A percentile compares a stretch with the other conserved stretches of the same genome.
These are phyloP conservation scores for Nicotiana knightiana DNA, from an alignment of 257 asterid genomes.

Conservation along the genomic window DNA sequence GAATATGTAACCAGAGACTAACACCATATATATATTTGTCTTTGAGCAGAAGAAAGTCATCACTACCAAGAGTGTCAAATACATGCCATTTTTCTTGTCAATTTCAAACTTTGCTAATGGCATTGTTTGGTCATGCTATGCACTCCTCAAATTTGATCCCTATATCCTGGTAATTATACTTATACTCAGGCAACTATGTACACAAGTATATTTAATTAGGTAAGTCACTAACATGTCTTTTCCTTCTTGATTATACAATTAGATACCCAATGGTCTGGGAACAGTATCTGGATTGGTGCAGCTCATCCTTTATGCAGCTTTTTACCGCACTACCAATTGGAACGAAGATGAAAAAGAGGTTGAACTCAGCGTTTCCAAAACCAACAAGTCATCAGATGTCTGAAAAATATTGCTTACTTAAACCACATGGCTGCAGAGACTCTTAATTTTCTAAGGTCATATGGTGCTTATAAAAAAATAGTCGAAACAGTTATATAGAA, in stretches of 20 bases:
- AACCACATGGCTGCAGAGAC: neutral
- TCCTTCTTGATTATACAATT: neutral
- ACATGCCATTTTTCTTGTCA: conserved; percentile 16
- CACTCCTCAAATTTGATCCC: conserved; percentile 5
- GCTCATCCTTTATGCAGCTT: conserved; percentile 31
- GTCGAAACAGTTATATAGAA: neutral
- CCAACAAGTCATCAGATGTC: neutral
- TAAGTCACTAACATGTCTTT: neutral
- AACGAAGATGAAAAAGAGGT: conserved; percentile 24
- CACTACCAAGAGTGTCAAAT: conserved; percentile 13
- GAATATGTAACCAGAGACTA: neutral
- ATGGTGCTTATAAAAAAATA: neutral
- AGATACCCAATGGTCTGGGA: conserved; percentile 59
- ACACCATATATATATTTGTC: neutral
- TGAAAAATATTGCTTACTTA: neutral
- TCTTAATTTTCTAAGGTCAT: neutral
- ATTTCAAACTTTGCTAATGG: conserved; percentile 12
- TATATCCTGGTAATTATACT: neutral
- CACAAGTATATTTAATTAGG: no score
- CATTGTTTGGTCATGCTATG: neutral
- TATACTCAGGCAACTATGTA: no score
- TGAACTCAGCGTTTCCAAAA: neutral
- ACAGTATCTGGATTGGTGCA: conserved; percentile 40
- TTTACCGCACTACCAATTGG: conserved; percentile 43
- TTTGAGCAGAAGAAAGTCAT: conserved; percentile 8